These are phyloP conservation scores for Rhizophagus prolifer DNA, from an alignment of 192 early-diverging fungal genomes.

Conservation along the genomic window DNA sequence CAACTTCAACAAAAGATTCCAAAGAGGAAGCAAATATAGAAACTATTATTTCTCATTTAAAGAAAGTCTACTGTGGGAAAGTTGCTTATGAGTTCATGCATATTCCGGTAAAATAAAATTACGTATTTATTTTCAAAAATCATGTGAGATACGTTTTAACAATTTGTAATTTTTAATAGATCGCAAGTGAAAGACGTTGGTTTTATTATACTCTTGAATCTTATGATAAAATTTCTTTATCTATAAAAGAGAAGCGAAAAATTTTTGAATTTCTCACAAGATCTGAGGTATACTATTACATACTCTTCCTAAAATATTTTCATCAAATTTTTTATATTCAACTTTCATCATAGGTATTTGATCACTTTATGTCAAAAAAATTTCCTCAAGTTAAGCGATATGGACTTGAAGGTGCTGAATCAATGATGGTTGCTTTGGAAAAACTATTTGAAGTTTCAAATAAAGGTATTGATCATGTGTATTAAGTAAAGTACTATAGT, in stretches of 20 bases:
- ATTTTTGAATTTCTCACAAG: conserved; percentile 76
- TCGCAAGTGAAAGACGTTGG: conserved; percentile 84
- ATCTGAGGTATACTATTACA: conserved; percentile 57
- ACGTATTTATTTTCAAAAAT: background rate
- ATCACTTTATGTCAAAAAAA: conserved; percentile 97
- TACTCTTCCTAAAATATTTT: background rate
- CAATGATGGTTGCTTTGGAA: conserved; percentile 91
- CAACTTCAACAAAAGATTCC: conserved; percentile 41
- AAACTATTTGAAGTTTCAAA: conserved; percentile 74
- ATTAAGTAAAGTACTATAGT: conserved; percentile 1
- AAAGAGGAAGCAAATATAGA: conserved; percentile 61
- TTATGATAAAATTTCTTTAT: conserved; percentile 56
- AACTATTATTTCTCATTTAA: conserved; percentile 71
- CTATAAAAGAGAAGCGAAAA: conserved; percentile 64
- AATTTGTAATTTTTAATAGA: conserved; percentile 38
- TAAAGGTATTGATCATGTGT: conserved; percentile 40
- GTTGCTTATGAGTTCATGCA: conserved; percentile 97
- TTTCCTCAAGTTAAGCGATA: conserved; percentile 97
- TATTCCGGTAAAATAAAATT: conserved; percentile 62
- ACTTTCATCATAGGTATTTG: conserved; percentile 67
- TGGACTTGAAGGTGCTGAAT: conserved; percentile 94
- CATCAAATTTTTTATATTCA: background rate
- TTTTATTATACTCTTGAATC: conserved; percentile 84
- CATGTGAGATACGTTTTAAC: background rate
- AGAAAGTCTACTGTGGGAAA: conserved; percentile 70